Conservation (phyloP, 768 basidiomycete genomes). For the Russula sp. region DNA sequence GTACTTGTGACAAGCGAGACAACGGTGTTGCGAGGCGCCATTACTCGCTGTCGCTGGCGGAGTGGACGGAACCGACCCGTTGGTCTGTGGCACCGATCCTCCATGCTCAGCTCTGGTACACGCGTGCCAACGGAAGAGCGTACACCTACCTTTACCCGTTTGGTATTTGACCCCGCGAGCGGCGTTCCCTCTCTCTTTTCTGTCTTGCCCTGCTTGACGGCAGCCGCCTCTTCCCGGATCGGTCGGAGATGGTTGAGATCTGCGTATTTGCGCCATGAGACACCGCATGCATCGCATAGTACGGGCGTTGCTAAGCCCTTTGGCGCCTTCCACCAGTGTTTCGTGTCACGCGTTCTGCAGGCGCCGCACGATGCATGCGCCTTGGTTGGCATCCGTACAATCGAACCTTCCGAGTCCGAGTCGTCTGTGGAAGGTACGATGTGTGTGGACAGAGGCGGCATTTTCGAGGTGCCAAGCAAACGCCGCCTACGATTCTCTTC, state of each 20-base stretch:
- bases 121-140: background rate
- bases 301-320: constrained; percentile 71
- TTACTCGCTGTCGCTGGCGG: constrained; percentile 44
- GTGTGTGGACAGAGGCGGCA: background rate
- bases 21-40: constrained; percentile 54
- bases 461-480: constrained; percentile 7
- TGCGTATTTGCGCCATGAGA: constrained; percentile 90
- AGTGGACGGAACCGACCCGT: constrained; percentile 43
- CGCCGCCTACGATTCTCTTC: constrained; percentile 46
- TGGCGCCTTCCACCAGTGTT: constrained; percentile 88
- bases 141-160: constrained; percentile 52
- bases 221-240: constrained; percentile 55
- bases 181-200: constrained; percentile 61
- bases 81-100: constrained; percentile 32
- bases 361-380: constrained; percentile 65
- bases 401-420: constrained; percentile 72
- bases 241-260: constrained; percentile 68
- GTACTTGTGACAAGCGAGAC: constrained; percentile 64
- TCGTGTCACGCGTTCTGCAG: constrained; percentile 74
- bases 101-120: background rate
- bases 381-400: constrained; percentile 50
- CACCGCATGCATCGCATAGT: constrained; percentile 80
- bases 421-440: background rate
- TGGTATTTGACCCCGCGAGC: constrained; percentile 42
- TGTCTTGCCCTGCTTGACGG: constrained; percentile 29